Conservation (phyloP, 306 rosid genomes). For the Prunus dulcis region DNA sequence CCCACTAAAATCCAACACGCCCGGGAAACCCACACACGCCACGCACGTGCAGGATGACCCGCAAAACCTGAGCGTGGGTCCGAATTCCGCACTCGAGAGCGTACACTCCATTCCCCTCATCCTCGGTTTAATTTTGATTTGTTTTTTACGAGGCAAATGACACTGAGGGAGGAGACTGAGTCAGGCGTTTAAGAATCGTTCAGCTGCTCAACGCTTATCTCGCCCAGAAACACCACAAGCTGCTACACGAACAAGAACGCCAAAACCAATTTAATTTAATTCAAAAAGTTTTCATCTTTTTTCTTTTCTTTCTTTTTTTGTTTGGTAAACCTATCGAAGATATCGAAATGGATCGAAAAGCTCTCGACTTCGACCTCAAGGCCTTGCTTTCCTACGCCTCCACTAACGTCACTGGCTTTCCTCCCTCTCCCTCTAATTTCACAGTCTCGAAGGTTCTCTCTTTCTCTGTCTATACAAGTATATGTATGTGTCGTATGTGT, state of each 20-base stretch:
- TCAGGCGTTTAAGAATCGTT: not conserved
- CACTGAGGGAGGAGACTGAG: not conserved
- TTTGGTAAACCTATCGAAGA: not conserved
- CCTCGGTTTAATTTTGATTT: not conserved
- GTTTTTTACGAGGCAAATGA: not conserved
- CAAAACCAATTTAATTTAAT: not conserved
- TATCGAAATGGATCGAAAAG: constrained; percentile 20
- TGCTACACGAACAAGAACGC: not conserved
- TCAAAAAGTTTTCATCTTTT: not conserved
- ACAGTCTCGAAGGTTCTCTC: constrained; percentile 60
- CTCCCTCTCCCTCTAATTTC: constrained; percentile 55
- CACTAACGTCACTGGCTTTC: constrained; percentile 66
- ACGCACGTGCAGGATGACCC: too few relatives aligned
- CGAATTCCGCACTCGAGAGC: not conserved
- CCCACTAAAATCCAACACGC: not conserved
- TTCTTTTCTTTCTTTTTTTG: too few relatives aligned
- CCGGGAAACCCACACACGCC: too few relatives aligned
- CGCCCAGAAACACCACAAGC: not conserved
- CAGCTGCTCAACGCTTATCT: not conserved
- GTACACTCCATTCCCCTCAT: not conserved
- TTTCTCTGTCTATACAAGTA: not conserved
- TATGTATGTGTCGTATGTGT: not conserved
- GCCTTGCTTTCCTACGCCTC: constrained; percentile 65
- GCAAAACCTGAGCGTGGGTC: too few relatives aligned
- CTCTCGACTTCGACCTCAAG: constrained; percentile 40